Evolutionary conservation across 495 filamentous ascomycete genomes (phyloP), one percentile per base, ranked within the genome.

Genomic region (Aspergillus funiculosus): DNA sequence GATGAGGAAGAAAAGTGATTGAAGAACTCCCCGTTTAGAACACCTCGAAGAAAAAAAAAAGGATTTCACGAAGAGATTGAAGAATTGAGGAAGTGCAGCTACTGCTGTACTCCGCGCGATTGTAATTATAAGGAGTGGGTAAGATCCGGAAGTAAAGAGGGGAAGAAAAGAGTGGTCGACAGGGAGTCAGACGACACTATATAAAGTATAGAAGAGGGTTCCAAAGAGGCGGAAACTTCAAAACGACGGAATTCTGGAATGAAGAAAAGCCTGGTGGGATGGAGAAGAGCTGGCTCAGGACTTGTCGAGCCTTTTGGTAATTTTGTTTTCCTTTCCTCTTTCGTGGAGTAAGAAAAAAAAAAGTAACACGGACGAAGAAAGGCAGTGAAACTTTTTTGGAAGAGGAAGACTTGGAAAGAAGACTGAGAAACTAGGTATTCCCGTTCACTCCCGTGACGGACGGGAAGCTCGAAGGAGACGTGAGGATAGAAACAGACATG

Each of bases 391-490:
- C 51, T 66, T 66, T 63, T 61, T 64, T 56, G 58, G 58, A 29
- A 45, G 43, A 19, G 32, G 50, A 22, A 50, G 43, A 44, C 29
- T 31, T 37, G 29, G 19, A 46, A 45, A 48, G 34, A 44, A 53
- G 39, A 22, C 50, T 60, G 57, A 69, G 48, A 32, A 42, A 54
- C 47, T 55, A 58, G 56, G 65, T 72, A 51, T 68, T 58, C 62
- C 66, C 66, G 58, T 65, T 71, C 58, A 73, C 60, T 62, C 66
- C 69, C 65, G 61, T 52, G 36, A 42, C 49, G 56, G 66, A 66
- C 60, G 67, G 65, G 62, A 61, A 58, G 54, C 54, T 57, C 46
- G 51, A 58, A 48, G 52, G 55, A 51, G 54, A 57, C 42, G 42
- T 46, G 50, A 50, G 43, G 54, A 56, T 61, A 51, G 32, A 58